phyloP scores from a whole-genome alignment of 768 basidiomycete species.

The Leccinum variicolor region DNA sequence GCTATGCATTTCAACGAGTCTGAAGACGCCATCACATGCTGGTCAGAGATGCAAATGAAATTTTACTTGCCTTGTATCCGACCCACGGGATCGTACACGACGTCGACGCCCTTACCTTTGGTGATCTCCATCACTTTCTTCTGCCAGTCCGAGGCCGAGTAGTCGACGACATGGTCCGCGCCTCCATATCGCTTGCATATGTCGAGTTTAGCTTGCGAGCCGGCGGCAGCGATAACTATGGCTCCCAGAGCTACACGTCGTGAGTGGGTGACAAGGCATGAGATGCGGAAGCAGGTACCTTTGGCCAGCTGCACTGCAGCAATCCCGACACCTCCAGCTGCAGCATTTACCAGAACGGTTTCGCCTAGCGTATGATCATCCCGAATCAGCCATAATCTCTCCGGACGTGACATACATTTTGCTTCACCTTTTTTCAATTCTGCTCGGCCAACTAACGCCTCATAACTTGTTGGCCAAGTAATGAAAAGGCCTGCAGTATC shows the following conservation, averaged over 20 bases:
- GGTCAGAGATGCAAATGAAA: not conserved
- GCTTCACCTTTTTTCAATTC: conserved; percentile 66
- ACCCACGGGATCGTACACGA: conserved; percentile 87
- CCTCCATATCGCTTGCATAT: conserved; percentile 73
- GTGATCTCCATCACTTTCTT: conserved; percentile 85
- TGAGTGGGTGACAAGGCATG: not conserved
- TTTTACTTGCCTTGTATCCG: conserved; percentile 54
- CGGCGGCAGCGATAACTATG: conserved; percentile 91
- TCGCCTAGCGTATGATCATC: conserved; percentile 55
- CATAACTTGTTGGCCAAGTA: conserved; percentile 95
- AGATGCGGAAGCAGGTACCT: conserved; percentile 41
- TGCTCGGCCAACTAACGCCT: conserved; percentile 84
- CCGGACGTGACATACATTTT: not conserved
- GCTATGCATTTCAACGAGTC: conserved; percentile 90
- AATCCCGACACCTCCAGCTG: conserved; percentile 95
- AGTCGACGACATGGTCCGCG: conserved; percentile 82
- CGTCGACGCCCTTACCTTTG: conserved; percentile 77
- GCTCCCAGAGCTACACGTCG: conserved; percentile 69
- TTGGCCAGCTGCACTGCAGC: conserved; percentile 92
- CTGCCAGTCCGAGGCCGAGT: conserved; percentile 80
- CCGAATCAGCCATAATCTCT: conserved; percentile 6
- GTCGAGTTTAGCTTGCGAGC: conserved; percentile 74
- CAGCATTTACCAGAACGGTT: conserved; percentile 90
- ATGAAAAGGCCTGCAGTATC: conserved; percentile 59
- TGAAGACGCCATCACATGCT: conserved; percentile 23